Conservation (phyloP, 2,329 filamentous ascomycete species). For the Talaromyces sp. region DNA sequence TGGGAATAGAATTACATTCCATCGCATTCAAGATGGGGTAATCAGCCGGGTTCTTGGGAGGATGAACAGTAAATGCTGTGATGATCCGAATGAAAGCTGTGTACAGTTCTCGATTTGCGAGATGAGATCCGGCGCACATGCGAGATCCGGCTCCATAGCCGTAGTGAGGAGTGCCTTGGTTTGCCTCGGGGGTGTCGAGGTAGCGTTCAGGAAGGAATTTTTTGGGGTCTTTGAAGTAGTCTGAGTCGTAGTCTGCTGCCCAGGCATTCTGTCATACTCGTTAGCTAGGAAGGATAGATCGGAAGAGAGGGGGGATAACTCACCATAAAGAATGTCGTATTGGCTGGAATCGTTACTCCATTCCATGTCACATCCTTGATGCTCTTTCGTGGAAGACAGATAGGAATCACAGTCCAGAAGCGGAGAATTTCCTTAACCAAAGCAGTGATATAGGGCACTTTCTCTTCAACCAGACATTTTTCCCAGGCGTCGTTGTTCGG, state of each 20-base stretch:
- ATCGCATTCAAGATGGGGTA: conserved; percentile 55
- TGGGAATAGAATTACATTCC: conserved; percentile 56
- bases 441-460: conserved; percentile 72
- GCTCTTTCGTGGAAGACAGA: conserved; percentile 69
- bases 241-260: conserved; percentile 68
- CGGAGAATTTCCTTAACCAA: conserved; percentile 75
- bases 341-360: conserved; percentile 64
- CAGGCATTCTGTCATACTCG: conserved; percentile 58
- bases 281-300: neutral
- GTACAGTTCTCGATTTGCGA: conserved; percentile 63
- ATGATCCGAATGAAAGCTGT: conserved; percentile 59
- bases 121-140: conserved; percentile 62
- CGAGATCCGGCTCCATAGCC: conserved; percentile 61
- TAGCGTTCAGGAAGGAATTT: conserved; percentile 70
- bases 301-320: conserved; percentile 14
- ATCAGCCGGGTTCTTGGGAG: conserved; percentile 47
- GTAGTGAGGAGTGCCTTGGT: conserved; percentile 58
- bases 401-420: conserved; percentile 76
- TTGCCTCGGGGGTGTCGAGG: conserved; percentile 49
- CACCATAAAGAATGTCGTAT: conserved; percentile 77
- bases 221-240: conserved; percentile 62
- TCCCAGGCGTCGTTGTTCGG: conserved; percentile 74
- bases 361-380: conserved; percentile 71
- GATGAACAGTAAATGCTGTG: conserved; percentile 55
- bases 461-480: conserved; percentile 68